Percentiles rank a stretch among this genome's conserved stretches.
These are phyloP conservation scores for Quercus tomentella DNA, from an alignment of 331 rosid species.

Conservation along the genomic window DNA sequence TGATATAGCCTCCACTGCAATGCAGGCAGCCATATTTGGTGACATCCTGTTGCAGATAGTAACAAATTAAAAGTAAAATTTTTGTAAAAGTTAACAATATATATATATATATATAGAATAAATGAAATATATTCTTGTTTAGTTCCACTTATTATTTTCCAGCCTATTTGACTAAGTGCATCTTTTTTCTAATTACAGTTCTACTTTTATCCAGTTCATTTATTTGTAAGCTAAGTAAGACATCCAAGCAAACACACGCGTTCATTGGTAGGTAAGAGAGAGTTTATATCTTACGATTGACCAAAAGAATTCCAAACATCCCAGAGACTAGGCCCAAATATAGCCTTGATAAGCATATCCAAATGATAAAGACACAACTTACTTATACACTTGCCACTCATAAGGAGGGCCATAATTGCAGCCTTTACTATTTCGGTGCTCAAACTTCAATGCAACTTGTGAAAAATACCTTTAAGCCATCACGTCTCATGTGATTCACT, in stretches of 20 bases:
- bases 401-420: constrained; percentile 96
- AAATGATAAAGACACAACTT: constrained; percentile 22
- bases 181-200: too few relatives aligned
- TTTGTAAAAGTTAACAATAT: not conserved
- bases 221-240: too few relatives aligned
- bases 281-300: constrained; percentile 59
- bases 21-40: constrained; percentile 90
- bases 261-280: constrained; percentile 5
- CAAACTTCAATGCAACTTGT: constrained; percentile 90
- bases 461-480: constrained; percentile 16
- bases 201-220: too few relatives aligned
- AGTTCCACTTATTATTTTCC: too few relatives aligned
- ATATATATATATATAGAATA: not conserved
- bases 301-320: constrained; percentile 87
- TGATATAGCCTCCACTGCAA: constrained; percentile 93
- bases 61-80: constrained; percentile 8
- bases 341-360: not conserved
- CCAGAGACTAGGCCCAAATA: constrained; percentile 87
- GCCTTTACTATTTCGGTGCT: constrained; percentile 93
- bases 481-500: constrained; percentile 9
- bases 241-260: too few relatives aligned
- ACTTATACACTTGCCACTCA: constrained; percentile 96
- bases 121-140: not conserved
- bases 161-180: too few relatives aligned
- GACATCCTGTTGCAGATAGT: constrained; percentile 64